Conservation (phyloP, 495 filamentous ascomycete species). For the Symbiotaphrina buchneri region DNA sequence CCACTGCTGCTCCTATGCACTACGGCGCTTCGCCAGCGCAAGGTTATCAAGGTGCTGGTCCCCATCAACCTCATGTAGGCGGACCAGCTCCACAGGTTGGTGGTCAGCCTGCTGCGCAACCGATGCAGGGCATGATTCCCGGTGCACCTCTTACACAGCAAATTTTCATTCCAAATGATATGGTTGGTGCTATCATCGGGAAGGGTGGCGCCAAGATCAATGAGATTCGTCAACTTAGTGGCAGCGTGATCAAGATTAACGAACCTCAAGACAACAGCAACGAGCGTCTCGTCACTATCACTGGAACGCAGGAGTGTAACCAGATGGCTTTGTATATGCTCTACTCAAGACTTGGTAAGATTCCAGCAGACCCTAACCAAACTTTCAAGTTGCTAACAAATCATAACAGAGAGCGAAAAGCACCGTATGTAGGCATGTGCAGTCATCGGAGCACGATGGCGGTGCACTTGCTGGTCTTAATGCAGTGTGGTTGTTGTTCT, state of each 20-base stretch:
- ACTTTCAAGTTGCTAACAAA: constrained; percentile 7
- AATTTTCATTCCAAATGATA: constrained; percentile 97
- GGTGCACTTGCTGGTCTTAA: too few relatives aligned
- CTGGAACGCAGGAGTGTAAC: constrained; percentile 92
- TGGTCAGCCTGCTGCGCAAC: constrained; percentile 28
- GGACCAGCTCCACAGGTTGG: constrained; percentile 2
- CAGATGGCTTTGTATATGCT: constrained; percentile 99
- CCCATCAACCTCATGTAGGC: constrained; percentile 50
- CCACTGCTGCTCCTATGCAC: constrained; percentile 44
- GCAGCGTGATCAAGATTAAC: constrained; percentile 99
- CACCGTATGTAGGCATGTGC: constrained; percentile 19
- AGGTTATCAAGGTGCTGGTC: constrained; percentile 49
- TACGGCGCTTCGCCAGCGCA: constrained; percentile 46
- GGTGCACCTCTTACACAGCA: constrained; percentile 88
- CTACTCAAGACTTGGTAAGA: constrained; percentile 86
- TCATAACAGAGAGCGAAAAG: constrained; percentile 18
- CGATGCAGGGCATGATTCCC: constrained; percentile 53
- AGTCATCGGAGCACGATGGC: too few relatives aligned
- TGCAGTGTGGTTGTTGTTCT: too few relatives aligned
- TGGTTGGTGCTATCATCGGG: constrained; percentile 97
- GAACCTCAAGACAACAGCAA: constrained; percentile 98
- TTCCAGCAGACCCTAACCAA: constrained; percentile 8
- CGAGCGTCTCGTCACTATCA: constrained; percentile 90
- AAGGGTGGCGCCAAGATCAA: constrained; percentile 99
- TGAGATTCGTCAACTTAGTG: constrained; percentile 87